phyloP scores from a whole-genome alignment of 1,284 basidiomycete species.

The Dichomitus squalens region DNA sequence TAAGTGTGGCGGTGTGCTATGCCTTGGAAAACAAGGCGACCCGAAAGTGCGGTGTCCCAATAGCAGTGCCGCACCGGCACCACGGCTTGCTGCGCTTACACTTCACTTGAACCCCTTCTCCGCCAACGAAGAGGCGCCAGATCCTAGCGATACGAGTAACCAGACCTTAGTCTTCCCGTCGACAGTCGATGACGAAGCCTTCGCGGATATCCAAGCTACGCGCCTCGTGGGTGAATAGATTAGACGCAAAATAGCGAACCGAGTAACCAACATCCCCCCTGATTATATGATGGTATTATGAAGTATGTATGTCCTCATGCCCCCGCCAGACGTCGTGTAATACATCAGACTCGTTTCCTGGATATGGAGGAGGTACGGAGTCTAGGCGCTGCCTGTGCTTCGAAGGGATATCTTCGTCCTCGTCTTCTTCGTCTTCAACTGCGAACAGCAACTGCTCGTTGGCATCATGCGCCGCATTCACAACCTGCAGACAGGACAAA shows the following conservation, averaged over 20 bases:
- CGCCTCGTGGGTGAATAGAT: too few species aligned
- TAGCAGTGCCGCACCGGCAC: too few species aligned
- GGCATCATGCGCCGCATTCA: not conserved
- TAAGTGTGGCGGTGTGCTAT: not conserved
- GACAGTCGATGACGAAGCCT: too few species aligned
- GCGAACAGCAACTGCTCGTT: slow-evolving; percentile 12
- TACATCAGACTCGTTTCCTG: slow-evolving; percentile 6
- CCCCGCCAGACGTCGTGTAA: slow-evolving; percentile 15
- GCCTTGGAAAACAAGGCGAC: not conserved
- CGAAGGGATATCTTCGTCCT: not conserved
- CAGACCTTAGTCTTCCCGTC: too few species aligned
- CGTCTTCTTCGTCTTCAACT: slow-evolving; percentile 17
- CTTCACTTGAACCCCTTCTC: too few species aligned
- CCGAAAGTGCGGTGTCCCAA: too few species aligned
- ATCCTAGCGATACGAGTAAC: too few species aligned
- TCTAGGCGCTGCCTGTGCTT: not conserved
- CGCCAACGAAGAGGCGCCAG: too few species aligned
- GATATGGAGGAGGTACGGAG: slow-evolving; percentile 14
- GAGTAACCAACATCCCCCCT: not conserved
- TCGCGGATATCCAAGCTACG: too few species aligned
- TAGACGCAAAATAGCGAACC: too few species aligned
- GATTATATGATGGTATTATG: not conserved
- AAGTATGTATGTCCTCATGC: not conserved
- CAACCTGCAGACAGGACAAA: not conserved
- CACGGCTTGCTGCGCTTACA: too few species aligned